Evolutionary conservation across 352 stramenopile species (phyloP), one percentile per base, ranked within the genome.

Genomic region (Chrysophaeum taylorii): DNA sequence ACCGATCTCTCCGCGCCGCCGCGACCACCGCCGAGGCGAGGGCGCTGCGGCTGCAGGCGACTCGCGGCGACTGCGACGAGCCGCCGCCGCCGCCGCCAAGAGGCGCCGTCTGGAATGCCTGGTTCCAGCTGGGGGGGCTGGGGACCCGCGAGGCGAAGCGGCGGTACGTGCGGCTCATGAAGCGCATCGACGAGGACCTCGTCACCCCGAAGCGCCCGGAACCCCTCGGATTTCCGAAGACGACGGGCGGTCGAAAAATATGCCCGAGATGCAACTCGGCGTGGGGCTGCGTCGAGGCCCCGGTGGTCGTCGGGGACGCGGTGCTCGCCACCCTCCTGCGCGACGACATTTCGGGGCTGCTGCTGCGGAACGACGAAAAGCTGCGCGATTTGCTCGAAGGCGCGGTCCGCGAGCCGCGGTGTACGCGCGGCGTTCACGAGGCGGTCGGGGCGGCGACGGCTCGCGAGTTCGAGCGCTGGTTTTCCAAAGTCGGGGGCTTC

Each of bases 21-120:
- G 52, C 5, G 27, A 33, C n/a, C n/a, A n/a, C n/a, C n/a, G n/a
- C n/a, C n/a, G n/a, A 39, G 52, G 33, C 39, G 27, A 5, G 25
- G 7, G 52, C 52, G 27, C 52, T 63, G 12, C 39, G n/a, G n/a
- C n/a, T 39, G 9, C 52, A 63, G 52, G 52, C 27, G 27, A 63
- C 52, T 25, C 29, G 25, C 52, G 52, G 52, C 25, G 52, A 63
- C 52, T 63, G 52, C 29, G 52, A 63, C 52, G 52, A 63, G 52
- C 52, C 52, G 9, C 4, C 21, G 33, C 52, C 52, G 7, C n/a
- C n/a, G n/a, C n/a, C n/a, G n/a, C n/a, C n/a, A n/a, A n/a, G n/a
- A n/a, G n/a, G n/a, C n/a, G 4, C 14, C 5, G 2, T 63, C 27
- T 63, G 52, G 52, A 4, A 15, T 9, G 27, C 52, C 27, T 63